phyloP scores from a whole-genome alignment of 257 asterid genomes.

The Scutellaria minor region DNA sequence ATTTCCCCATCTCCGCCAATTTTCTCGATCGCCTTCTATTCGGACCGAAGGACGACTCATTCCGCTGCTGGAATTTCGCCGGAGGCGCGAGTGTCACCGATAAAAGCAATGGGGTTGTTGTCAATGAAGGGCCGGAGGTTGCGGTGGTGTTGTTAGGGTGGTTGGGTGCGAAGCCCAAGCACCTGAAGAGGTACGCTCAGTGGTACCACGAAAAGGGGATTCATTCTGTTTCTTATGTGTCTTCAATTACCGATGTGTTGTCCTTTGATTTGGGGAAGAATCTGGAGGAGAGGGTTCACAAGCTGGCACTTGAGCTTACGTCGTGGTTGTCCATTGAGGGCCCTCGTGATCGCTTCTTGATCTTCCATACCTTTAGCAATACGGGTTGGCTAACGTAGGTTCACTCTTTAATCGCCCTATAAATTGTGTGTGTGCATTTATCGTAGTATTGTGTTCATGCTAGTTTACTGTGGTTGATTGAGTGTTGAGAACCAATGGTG shows the following conservation, averaged over 20 bases:
- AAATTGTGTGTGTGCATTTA: background rate
- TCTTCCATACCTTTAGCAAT: conserved; percentile 87
- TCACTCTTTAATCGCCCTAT: conserved; percentile 37
- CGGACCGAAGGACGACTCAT: conserved; percentile 34
- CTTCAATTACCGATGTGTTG: conserved; percentile 78
- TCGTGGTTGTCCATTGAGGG: conserved; percentile 61
- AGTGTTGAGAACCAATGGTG: background rate
- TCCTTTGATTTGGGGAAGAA: conserved; percentile 73
- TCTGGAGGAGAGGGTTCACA: conserved; percentile 59
- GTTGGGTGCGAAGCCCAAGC: conserved; percentile 80
- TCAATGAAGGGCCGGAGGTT: conserved; percentile 52
- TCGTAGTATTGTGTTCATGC: background rate
- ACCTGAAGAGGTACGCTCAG: conserved; percentile 72
- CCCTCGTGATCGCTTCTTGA: conserved; percentile 63
- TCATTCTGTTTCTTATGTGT: conserved; percentile 69
- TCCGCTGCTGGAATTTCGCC: conserved; percentile 57
- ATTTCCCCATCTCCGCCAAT: conserved; percentile 35
- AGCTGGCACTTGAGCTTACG: conserved; percentile 56
- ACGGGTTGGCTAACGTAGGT: conserved; percentile 99
- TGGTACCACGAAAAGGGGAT: conserved; percentile 68
- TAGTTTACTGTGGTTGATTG: background rate
- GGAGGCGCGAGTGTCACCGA: background rate
- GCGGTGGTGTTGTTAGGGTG: conserved; percentile 89
- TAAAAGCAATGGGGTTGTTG: conserved; percentile 23
- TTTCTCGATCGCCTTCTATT: conserved; percentile 44